phyloP scores from a whole-genome alignment of 306 rosid genomes.

The Betula pendula region DNA sequence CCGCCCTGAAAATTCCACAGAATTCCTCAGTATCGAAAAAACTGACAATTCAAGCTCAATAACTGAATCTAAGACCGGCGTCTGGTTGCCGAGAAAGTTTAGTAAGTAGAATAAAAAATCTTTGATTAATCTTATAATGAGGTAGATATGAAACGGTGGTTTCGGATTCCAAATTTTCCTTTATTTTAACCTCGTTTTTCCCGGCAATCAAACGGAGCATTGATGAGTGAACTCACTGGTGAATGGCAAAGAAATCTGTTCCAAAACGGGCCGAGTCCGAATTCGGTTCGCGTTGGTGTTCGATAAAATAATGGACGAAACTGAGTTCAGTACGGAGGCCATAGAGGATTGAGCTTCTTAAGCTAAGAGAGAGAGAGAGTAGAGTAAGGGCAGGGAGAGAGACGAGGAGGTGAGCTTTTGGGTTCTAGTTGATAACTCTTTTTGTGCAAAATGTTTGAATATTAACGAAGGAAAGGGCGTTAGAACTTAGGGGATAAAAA shows the following conservation, averaged over 20 bases:
- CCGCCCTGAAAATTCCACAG: constrained; percentile 39
- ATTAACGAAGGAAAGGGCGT: background rate
- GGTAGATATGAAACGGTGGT: background rate
- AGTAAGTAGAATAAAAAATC: background rate
- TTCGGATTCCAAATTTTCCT: background rate
- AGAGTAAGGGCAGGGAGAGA: background rate
- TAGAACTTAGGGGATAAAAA: too few relatives aligned
- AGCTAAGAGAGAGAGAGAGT: background rate
- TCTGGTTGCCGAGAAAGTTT: background rate
- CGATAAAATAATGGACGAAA: constrained; percentile 37
- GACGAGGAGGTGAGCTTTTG: background rate
- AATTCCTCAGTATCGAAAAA: constrained; percentile 16
- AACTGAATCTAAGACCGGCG: background rate
- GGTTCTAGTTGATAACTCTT: constrained; percentile 32
- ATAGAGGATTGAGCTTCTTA: constrained; percentile 33
- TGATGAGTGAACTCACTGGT: constrained; percentile 49
- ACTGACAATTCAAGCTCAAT: background rate
- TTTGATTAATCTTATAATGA: background rate
- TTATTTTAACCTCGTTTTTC: background rate
- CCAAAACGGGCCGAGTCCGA: constrained; percentile 28
- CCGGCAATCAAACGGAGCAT: constrained; percentile 10
- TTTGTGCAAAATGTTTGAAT: background rate
- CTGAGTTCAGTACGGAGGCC: constrained; percentile 54
- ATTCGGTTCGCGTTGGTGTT: constrained; percentile 29
- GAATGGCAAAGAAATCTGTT: constrained; percentile 46